Percentiles rank a stretch among this genome's conserved stretches.
Conservation (phyloP, 106 monocot genomes). For the Cymbidium sinense region DNA sequence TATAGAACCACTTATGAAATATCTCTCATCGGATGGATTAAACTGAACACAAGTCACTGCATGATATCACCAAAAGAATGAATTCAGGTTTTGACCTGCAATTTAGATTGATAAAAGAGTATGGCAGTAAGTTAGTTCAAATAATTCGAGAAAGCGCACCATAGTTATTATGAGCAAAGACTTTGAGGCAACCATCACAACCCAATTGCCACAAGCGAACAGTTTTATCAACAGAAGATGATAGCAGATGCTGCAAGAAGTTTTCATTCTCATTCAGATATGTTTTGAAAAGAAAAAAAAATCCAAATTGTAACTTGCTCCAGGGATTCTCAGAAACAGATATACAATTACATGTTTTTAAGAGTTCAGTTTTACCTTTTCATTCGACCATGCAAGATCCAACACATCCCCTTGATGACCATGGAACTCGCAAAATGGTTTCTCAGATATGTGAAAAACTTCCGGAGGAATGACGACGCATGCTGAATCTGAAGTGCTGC, state of each 20-base stretch:
- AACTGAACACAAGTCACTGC: conserved; percentile 94
- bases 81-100: background rate
- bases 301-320: background rate
- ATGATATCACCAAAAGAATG: conserved; percentile 10
- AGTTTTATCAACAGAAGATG: conserved; percentile 80
- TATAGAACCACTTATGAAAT: conserved; percentile 80
- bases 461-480: conserved; percentile 63
- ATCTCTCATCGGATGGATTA: conserved; percentile 66
- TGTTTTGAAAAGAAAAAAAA: background rate
- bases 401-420: conserved; percentile 67
- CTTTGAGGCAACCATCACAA: conserved; percentile 50
- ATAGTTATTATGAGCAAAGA: conserved; percentile 73
- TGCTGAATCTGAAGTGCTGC: conserved; percentile 38
- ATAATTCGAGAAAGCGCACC: conserved; percentile 9
- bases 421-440: conserved; percentile 68
- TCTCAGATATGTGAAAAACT: conserved; percentile 48
- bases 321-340: background rate
- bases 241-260: conserved; percentile 57
- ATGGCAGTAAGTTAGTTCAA: background rate
- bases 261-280: background rate
- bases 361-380: conserved; percentile 37
- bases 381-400: conserved; percentile 88
- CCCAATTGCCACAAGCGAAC: conserved; percentile 81
- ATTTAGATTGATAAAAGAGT: background rate
- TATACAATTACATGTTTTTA: conserved; percentile 1